These are phyloP conservation scores for Trichoderma hamatum DNA, from an alignment of 2,329 filamentous ascomycete genomes.

Conservation along the genomic window DNA sequence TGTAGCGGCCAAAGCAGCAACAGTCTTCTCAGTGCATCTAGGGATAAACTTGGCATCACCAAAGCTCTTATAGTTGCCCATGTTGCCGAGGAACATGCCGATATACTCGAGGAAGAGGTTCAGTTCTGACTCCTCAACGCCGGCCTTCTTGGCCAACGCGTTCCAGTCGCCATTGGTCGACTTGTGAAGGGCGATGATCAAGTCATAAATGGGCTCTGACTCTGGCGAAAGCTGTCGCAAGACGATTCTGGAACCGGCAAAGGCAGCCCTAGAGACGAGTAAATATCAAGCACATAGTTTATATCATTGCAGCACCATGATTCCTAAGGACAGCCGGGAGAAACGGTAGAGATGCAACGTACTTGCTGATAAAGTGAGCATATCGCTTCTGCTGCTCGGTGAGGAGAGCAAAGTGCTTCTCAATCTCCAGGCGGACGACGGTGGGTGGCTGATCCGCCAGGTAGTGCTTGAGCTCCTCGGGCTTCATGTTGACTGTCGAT, in stretches of 20 bases:
- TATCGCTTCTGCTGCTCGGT: slow-evolving; percentile 81
- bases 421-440: slow-evolving; percentile 85
- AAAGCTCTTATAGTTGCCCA: slow-evolving; percentile 85
- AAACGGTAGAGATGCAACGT: slow-evolving; percentile 36
- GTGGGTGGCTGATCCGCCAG: slow-evolving; percentile 88
- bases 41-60: slow-evolving; percentile 85
- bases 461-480: slow-evolving; percentile 71
- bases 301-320: not conserved
- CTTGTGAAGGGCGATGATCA: slow-evolving; percentile 74
- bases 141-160: slow-evolving; percentile 64
- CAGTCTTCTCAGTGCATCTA: slow-evolving; percentile 63
- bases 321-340: not conserved
- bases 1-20: slow-evolving; percentile 66
- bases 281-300: slow-evolving; percentile 7
- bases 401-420: slow-evolving; percentile 85
- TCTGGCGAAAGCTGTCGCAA: slow-evolving; percentile 81
- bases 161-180: slow-evolving; percentile 71
- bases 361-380: slow-evolving; percentile 86
- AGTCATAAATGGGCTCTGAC: slow-evolving; percentile 78
- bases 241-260: slow-evolving; percentile 76
- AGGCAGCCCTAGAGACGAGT: slow-evolving; percentile 62
- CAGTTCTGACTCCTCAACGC: slow-evolving; percentile 65
- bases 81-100: slow-evolving; percentile 77
- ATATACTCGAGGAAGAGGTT: slow-evolving; percentile 75
- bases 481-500: slow-evolving; percentile 53